A percentile compares a stretch with the other conserved stretches of the same genome.
phyloP scores from a whole-genome alignment of 768 basidiomycete species.

The Hericium coralloides region DNA sequence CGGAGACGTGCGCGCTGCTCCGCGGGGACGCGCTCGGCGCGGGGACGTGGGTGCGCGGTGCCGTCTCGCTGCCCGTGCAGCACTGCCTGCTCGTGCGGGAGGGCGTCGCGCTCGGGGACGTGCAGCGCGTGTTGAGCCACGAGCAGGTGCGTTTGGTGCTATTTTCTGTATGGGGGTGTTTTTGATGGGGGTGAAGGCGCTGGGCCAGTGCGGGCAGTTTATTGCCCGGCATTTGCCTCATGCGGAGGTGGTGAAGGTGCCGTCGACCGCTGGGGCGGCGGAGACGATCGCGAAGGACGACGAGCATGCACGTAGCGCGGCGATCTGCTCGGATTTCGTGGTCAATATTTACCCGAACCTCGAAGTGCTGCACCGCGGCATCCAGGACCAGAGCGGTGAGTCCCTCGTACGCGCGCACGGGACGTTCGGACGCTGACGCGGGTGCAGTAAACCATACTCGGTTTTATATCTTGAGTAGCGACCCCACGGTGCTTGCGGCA shows the following conservation, averaged over 20 bases:
- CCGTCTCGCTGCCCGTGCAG: constrained; percentile 47
- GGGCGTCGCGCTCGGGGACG: constrained; percentile 46
- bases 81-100: constrained; percentile 61
- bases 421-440: neutral
- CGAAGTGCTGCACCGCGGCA: constrained; percentile 48
- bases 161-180: neutral
- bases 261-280: constrained; percentile 71
- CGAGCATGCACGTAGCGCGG: constrained; percentile 44
- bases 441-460: constrained; percentile 56
- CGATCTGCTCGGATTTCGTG: constrained; percentile 67
- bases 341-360: constrained; percentile 51
- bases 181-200: constrained; percentile 35
- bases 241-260: constrained; percentile 43
- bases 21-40: constrained; percentile 31
- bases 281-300: constrained; percentile 32
- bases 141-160: constrained; percentile 49
- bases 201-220: constrained; percentile 72
- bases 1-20: constrained; percentile 65
- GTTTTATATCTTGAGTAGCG: constrained; percentile 50
- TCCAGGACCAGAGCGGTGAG: constrained; percentile 54
- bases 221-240: constrained; percentile 42
- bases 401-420: neutral
- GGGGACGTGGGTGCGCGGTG: constrained; percentile 48
- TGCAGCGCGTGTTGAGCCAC: constrained; percentile 61
- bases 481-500: constrained; percentile 19